Percentiles rank a stretch among this genome's conserved stretches.
Conservation (phyloP, 2,329 filamentous ascomycete species). For the Colletotrichum echinochloae region DNA sequence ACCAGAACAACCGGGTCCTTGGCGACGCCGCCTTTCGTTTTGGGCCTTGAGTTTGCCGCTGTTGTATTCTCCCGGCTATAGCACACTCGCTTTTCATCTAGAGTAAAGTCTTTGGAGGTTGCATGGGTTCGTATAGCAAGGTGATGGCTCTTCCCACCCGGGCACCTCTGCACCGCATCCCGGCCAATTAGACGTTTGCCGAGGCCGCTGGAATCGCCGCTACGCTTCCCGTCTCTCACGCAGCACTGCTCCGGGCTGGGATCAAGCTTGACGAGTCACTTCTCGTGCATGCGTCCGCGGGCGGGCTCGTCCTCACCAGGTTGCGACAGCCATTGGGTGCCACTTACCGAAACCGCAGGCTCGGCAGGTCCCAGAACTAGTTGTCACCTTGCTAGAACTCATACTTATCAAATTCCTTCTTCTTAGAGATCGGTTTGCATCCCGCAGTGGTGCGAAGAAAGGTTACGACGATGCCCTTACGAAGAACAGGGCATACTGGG, state of each 20-base stretch:
- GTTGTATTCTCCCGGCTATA: slow-evolving; percentile 57
- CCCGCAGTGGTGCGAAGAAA: slow-evolving; percentile 67
- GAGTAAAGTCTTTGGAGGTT: slow-evolving; percentile 67
- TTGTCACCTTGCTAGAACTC: slow-evolving; percentile 26
- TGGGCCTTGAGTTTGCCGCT: slow-evolving; percentile 72
- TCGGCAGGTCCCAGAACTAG: too few relatives aligned
- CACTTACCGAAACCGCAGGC: slow-evolving; percentile 64
- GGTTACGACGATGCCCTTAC: slow-evolving; percentile 60
- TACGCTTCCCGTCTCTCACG: slow-evolving; percentile 66
- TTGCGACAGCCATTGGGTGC: slow-evolving; percentile 65
- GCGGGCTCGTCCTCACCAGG: slow-evolving; percentile 66
- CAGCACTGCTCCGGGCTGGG: slow-evolving; percentile 57
- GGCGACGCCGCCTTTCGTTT: slow-evolving; percentile 67
- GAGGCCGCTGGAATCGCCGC: slow-evolving; percentile 66
- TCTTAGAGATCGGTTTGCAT: slow-evolving; percentile 1
- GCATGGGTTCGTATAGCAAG: slow-evolving; percentile 64
- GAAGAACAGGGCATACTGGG: slow-evolving; percentile 63
- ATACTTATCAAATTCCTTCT: background rate
- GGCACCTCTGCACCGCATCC: slow-evolving; percentile 56
- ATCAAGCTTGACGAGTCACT: slow-evolving; percentile 61
- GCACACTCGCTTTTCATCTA: slow-evolving; percentile 50
- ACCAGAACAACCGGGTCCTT: slow-evolving; percentile 71
- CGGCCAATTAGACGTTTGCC: slow-evolving; percentile 56
- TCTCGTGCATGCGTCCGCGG: slow-evolving; percentile 66
- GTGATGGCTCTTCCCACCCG: slow-evolving; percentile 57